Evolutionary conservation across 192 early-diverging fungal species (phyloP), one percentile per base, ranked within the genome.

Genomic region (Backusella circina): DNA sequence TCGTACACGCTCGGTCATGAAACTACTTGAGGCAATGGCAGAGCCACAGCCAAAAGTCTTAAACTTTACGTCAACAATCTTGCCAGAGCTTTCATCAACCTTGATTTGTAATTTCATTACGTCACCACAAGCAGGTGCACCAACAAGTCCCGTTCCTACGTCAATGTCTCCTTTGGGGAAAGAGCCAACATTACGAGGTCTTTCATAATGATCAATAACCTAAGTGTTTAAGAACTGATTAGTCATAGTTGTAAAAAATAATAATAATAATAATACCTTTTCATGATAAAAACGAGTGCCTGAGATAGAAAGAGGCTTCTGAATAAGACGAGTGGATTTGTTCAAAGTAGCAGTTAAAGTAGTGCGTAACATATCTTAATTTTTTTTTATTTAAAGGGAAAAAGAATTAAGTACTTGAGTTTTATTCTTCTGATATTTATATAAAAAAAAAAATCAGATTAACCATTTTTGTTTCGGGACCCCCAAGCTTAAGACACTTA

Each of bases 31-130:
- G 18, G 97, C 97, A 79, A 99, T 99, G 32, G 97, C 97, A 33
- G 93, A 94, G 35, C 97, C 97, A 79, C 97, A 99, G 31, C 97
- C 97, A 85, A 97, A 99, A 1, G 97, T 99, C 86, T 99, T 99
- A 87, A 99, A 99, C 83, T 96, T 95, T 75, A 97, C 96, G 70
- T 99, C 96, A 57, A 89, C 85, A 79, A 99, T 99, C 80, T 95
- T 93, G 57, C 96, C 96, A 51, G 85, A 90, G 2, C 35, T 85
- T 38, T 99, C 96, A 82, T 99, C 95, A 5, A 99, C 97, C 80
- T 93, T 89, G 85, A 99, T 99, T 84, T 99, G 97, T 32, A 99
- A 90, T 82, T 93, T 92, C 94, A 95, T 95, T 65, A 95, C 94
- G 84, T 95, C 94, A 78, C 94, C 94, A 81, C 94, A 95, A 12